Evolutionary conservation across 1,284 basidiomycete species (phyloP).

Genomic region (Ganoderma lucidum): DNA sequence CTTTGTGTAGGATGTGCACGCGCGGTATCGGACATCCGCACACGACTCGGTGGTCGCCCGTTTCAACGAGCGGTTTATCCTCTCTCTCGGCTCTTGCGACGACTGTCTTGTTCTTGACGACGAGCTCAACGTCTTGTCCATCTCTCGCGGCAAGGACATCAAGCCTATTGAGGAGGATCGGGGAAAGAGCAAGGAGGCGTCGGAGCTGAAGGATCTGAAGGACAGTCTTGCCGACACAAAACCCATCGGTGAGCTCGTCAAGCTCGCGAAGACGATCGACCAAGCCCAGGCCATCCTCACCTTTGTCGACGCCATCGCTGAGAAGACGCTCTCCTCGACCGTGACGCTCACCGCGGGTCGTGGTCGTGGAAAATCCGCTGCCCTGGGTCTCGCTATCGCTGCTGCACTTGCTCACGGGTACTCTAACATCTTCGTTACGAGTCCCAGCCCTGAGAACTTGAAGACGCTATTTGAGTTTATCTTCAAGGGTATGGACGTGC

Average conservation of each 20-base stretch:
- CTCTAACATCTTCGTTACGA: slow-evolving; percentile 98
- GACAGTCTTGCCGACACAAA: slow-evolving; percentile 85
- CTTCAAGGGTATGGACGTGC: slow-evolving; percentile 94
- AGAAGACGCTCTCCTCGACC: slow-evolving; percentile 94
- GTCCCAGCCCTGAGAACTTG: slow-evolving; percentile 97
- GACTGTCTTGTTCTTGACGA: slow-evolving; percentile 97
- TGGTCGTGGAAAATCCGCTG: slow-evolving; percentile 97
- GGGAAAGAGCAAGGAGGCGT: slow-evolving; percentile 62
- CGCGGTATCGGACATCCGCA: slow-evolving; percentile 91
- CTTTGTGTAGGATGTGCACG: slow-evolving; percentile 83
- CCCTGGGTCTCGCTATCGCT: slow-evolving; percentile 93
- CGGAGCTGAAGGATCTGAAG: slow-evolving; percentile 85
- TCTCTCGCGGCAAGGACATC: slow-evolving; percentile 97
- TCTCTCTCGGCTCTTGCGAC: slow-evolving; percentile 89
- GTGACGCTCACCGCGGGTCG: slow-evolving; percentile 95
- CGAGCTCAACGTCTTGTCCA: slow-evolving; percentile 96
- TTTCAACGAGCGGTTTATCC: slow-evolving; percentile 98
- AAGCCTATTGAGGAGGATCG: slow-evolving; percentile 68
- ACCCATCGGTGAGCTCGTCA: slow-evolving; percentile 89
- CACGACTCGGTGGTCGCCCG: slow-evolving; percentile 91
- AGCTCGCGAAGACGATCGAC: slow-evolving; percentile 93
- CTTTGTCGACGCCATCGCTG: slow-evolving; percentile 91
- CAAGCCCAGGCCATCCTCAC: slow-evolving; percentile 93
- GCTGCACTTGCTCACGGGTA: slow-evolving; percentile 95
- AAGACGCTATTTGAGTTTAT: slow-evolving; percentile 99